phyloP scores from a whole-genome alignment of 495 filamentous ascomycete genomes.

The Talaromyces ruber region DNA sequence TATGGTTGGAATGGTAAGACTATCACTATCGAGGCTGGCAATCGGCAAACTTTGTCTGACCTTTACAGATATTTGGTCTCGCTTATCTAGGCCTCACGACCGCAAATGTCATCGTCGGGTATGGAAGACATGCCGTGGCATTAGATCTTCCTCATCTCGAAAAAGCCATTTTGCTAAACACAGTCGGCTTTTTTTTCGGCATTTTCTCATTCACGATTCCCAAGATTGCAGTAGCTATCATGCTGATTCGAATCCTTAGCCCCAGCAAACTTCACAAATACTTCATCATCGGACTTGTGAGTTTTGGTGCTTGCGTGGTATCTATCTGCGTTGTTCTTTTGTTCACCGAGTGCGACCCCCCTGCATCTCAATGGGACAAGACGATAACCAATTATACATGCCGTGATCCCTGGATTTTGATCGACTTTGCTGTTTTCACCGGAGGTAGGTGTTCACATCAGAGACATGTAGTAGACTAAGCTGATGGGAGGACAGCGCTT shows the following conservation, averaged over 20 bases:
- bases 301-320: constrained; percentile 11
- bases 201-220: constrained; percentile 20
- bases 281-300: constrained; percentile 15
- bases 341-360: constrained; percentile 21
- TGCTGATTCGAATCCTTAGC: constrained; percentile 19
- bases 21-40: not conserved
- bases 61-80: constrained; percentile 10
- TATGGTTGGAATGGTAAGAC: constrained; percentile 28
- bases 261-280: constrained; percentile 13
- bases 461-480: not conserved
- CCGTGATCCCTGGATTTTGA: constrained; percentile 20
- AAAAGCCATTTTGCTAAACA: constrained; percentile 15
- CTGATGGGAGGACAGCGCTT: constrained; percentile 12
- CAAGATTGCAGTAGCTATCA: constrained; percentile 20
- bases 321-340: constrained; percentile 18
- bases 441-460: constrained; percentile 16
- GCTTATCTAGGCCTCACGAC: constrained; percentile 15
- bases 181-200: constrained; percentile 16
- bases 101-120: constrained; percentile 11
- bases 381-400: constrained; percentile 17
- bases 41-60: not conserved
- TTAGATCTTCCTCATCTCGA: constrained; percentile 8
- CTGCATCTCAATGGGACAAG: constrained; percentile 19
- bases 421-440: constrained; percentile 29
- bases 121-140: constrained; percentile 12